phyloP scores from a whole-genome alignment of 495 filamentous ascomycete species.

The Staphylotrichum longicolle region DNA sequence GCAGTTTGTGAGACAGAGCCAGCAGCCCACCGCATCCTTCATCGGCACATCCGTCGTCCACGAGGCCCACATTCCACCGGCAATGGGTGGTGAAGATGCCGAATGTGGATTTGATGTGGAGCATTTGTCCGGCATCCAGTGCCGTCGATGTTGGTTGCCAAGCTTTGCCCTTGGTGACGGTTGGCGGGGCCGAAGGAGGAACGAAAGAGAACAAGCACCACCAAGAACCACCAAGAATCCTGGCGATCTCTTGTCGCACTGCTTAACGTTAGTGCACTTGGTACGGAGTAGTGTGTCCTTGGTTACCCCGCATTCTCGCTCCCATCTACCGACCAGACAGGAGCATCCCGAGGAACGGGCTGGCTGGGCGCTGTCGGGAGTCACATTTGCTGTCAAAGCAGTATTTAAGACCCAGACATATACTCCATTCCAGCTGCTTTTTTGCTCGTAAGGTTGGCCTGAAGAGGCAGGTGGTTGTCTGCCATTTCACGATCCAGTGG shows the following conservation, averaged over 20 bases:
- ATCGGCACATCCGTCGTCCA: conserved; percentile 3
- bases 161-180: conserved; percentile 9
- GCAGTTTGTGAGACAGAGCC: conserved; percentile 11
- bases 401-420: conserved; percentile 9
- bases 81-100: conserved; percentile 11
- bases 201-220: too few relatives aligned
- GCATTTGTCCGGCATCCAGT: conserved; percentile 9
- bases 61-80: conserved; percentile 15
- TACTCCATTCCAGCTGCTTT: conserved; percentile 12
- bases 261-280: too few relatives aligned
- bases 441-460: conserved; percentile 3
- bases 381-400: not conserved
- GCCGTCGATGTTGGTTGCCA: conserved; percentile 16
- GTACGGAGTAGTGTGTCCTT: too few relatives aligned
- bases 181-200: conserved; percentile 6
- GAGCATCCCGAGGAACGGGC: not conserved
- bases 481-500: conserved; percentile 17
- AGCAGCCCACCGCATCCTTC: not conserved
- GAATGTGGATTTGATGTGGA: conserved; percentile 13
- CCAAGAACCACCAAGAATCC: too few relatives aligned
- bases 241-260: too few relatives aligned
- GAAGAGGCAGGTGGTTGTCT: conserved; percentile 25
- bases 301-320: conserved; percentile 18
- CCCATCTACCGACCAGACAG: conserved; percentile 15
- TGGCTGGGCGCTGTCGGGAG: conserved; percentile 2